These are phyloP conservation scores for Rhynchosporium graminicola DNA, from an alignment of 2,329 filamentous ascomycete genomes.

Conservation along the genomic window DNA sequence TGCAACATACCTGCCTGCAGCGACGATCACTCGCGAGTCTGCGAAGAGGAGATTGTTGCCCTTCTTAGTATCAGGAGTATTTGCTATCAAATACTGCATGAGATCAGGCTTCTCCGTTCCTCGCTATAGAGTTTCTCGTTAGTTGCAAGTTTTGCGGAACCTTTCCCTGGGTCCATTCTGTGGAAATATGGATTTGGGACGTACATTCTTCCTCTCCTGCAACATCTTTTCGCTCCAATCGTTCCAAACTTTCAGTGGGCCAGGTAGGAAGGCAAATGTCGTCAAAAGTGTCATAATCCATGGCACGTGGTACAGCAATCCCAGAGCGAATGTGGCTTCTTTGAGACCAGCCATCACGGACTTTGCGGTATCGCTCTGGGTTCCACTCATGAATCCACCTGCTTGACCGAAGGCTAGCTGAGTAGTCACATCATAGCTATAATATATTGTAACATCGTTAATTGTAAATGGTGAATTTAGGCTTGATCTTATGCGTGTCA, in stretches of 20 bases:
- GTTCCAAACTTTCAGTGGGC: slow-evolving; percentile 24
- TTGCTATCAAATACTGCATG: slow-evolving; percentile 24
- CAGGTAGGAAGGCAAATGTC: slow-evolving; percentile 22
- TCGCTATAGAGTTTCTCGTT: neutral
- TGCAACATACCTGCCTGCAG: slow-evolving; percentile 26
- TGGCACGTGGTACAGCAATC: slow-evolving; percentile 23
- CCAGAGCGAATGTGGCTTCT: slow-evolving; percentile 20
- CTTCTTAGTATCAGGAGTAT: slow-evolving; percentile 7
- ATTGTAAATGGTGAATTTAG: slow-evolving; percentile 11
- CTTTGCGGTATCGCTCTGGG: slow-evolving; percentile 12
- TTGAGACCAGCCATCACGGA: slow-evolving; percentile 23
- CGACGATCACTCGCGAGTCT: slow-evolving; percentile 23
- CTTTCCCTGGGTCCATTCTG: neutral
- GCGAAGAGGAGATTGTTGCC: slow-evolving; percentile 8
- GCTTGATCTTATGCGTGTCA: slow-evolving; percentile 17
- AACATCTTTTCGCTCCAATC: slow-evolving; percentile 25
- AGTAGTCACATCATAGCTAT: slow-evolving; percentile 29
- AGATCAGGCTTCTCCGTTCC: slow-evolving; percentile 24
- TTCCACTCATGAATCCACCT: slow-evolving; percentile 22
- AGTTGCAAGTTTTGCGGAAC: neutral
- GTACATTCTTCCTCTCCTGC: slow-evolving; percentile 17
- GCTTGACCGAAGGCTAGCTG: slow-evolving; percentile 23
- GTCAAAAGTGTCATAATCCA: slow-evolving; percentile 26
- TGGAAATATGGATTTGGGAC: neutral
- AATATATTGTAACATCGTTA: slow-evolving; percentile 23